phyloP scores from a whole-genome alignment of 2,329 filamentous ascomycete species.

The Alternaria sp. region DNA sequence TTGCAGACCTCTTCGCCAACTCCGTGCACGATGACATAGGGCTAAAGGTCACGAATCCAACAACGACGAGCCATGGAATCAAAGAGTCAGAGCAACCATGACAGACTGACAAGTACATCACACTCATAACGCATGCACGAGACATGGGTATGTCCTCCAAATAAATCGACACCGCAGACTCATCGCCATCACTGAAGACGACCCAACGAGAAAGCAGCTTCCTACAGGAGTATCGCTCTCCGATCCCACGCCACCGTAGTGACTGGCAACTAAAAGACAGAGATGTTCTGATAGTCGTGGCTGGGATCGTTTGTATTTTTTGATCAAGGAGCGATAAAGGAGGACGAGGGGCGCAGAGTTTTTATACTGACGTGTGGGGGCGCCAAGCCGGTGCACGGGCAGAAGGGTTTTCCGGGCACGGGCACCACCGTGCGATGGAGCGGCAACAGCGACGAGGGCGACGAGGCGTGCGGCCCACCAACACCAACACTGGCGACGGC shows the following conservation, averaged over 20 bases:
- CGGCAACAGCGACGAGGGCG: not conserved
- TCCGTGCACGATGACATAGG: not conserved
- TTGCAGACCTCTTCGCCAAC: not conserved
- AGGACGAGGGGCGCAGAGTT: conserved; percentile 26
- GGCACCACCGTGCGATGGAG: not conserved
- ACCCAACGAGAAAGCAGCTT: conserved; percentile 73
- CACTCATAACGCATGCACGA: not conserved
- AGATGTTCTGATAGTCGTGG: conserved; percentile 68
- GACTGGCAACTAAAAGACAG: conserved; percentile 72
- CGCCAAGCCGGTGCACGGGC: conserved; percentile 11
- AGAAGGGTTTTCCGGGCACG: conserved; percentile 1
- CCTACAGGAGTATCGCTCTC: conserved; percentile 66
- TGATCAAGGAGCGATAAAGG: conserved; percentile 59
- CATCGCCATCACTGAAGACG: conserved; percentile 75
- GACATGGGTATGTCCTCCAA: conserved; percentile 63
- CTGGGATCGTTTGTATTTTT: conserved; percentile 68
- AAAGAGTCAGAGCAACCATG: not conserved
- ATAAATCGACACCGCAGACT: conserved; percentile 73
- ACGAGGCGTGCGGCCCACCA: not conserved
- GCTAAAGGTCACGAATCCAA: not conserved
- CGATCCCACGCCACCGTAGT: conserved; percentile 66
- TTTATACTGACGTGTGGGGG: conserved; percentile 23
- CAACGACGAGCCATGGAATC: not conserved
- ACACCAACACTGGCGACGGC: not conserved
- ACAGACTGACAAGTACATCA: not conserved